phyloP scores from a whole-genome alignment of 805 yeast species.

The Metschnikowia anglica region DNA sequence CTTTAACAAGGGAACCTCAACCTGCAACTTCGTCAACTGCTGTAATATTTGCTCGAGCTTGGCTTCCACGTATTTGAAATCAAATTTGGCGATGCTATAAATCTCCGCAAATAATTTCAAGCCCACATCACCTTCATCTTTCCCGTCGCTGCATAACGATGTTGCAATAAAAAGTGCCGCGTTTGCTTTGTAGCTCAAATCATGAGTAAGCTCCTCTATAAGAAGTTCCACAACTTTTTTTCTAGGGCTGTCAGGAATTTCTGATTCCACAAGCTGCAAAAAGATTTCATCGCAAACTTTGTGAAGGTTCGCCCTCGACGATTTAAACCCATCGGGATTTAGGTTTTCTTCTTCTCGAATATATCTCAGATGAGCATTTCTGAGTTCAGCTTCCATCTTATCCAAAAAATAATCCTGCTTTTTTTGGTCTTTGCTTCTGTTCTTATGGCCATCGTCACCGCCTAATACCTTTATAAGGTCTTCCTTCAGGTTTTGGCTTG shows the following conservation, averaged over 20 bases:
- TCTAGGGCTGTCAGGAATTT: not conserved
- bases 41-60: not conserved
- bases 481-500: not conserved
- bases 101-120: not conserved
- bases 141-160: not conserved
- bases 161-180: not conserved
- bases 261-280: not conserved
- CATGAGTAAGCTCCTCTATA: constrained; percentile 1
- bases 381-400: not conserved
- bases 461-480: no score
- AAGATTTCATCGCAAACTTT: not conserved
- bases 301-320: constrained; percentile 1
- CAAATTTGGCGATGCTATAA: not conserved
- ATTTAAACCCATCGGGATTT: not conserved
- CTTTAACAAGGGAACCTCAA: no score
- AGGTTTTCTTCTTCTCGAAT: not conserved
- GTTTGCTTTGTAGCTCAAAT: constrained; percentile 6
- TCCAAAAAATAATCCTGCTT: not conserved
- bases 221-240: not conserved
- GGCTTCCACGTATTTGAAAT: not conserved
- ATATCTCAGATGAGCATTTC: not conserved
- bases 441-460: no score
- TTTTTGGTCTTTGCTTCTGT: not conserved
- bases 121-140: no score
- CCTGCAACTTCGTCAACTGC: no score